phyloP scores from a whole-genome alignment of 108 stramenopile species.

The Chaetoceros muelleri region DNA sequence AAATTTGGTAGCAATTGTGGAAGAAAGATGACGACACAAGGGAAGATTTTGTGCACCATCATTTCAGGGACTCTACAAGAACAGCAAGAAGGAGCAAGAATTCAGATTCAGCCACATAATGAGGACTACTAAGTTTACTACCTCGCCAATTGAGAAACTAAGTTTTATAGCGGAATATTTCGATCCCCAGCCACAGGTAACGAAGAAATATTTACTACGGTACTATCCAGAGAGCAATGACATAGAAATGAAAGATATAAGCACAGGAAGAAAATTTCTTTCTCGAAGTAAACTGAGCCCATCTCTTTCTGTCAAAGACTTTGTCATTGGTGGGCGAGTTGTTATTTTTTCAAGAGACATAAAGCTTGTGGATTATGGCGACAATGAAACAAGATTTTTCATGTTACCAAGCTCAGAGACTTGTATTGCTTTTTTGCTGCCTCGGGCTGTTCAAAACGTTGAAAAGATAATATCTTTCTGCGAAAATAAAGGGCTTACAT shows the following conservation, averaged over 20 bases:
- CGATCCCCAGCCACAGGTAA: conserved; percentile 35
- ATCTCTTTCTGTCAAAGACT: conserved; percentile 16
- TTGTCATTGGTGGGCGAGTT: conserved; percentile 18
- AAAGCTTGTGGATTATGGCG: conserved; percentile 33
- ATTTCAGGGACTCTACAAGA: too few species aligned
- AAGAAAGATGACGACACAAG: too few species aligned
- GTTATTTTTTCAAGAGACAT: conserved; percentile 26
- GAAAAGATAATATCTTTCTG: conserved; percentile 14
- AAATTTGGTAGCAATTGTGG: too few species aligned
- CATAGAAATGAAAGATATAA: conserved; percentile 34
- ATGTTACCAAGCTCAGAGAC: conserved; percentile 12
- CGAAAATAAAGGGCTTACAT: conserved; percentile 14
- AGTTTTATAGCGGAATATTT: conserved; percentile 35
- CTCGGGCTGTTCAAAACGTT: conserved; percentile 8
- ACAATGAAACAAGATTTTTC: conserved; percentile 15
- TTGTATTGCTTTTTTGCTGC: conserved; percentile 11
- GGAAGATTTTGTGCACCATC: too few species aligned
- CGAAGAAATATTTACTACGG: conserved; percentile 28
- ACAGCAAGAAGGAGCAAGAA: too few species aligned
- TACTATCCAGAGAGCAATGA: conserved; percentile 28
- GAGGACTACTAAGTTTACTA: not conserved
- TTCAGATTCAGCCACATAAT: too few species aligned
- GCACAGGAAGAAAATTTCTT: conserved; percentile 28
- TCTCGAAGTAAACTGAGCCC: conserved; percentile 25
- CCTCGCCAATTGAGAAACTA: not conserved